Evolutionary conservation across 106 monocot species (phyloP).

Genomic region (Allium fistulosum): DNA sequence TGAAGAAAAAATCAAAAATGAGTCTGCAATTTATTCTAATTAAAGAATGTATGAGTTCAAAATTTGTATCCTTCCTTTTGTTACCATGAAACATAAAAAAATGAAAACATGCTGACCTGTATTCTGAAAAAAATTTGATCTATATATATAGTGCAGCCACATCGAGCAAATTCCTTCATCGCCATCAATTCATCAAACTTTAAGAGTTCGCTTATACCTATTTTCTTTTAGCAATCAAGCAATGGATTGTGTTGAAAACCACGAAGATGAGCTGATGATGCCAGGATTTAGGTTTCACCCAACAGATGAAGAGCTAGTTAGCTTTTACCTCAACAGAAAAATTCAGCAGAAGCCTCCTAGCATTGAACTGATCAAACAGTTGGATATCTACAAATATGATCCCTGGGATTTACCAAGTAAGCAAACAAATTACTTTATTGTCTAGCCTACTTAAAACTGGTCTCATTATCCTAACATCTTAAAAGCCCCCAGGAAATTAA

Average conservation of each 20-base stretch:
- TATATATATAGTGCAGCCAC: too few relatives aligned
- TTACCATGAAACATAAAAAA: conserved; percentile 7
- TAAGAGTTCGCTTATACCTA: background rate
- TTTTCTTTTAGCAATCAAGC: background rate
- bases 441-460: background rate
- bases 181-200: background rate
- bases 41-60: too few relatives aligned
- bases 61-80: background rate
- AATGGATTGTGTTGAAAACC: conserved; percentile 50
- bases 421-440: background rate
- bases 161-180: too few relatives aligned
- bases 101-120: conserved; percentile 3
- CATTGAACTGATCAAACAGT: conserved; percentile 40
- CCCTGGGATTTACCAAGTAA: conserved; percentile 53
- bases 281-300: conserved; percentile 79
- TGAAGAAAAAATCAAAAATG: conserved; percentile 22
- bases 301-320: conserved; percentile 41
- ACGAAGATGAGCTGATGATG: conserved; percentile 57
- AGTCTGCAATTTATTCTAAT: background rate
- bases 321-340: conserved; percentile 38
- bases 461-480: background rate
- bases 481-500: background rate
- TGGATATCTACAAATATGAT: conserved; percentile 50
- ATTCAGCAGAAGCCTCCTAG: conserved; percentile 31
- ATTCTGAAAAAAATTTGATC: background rate